phyloP scores from a whole-genome alignment of 2,329 filamentous ascomycete genomes.

The Capronia epimyces region DNA sequence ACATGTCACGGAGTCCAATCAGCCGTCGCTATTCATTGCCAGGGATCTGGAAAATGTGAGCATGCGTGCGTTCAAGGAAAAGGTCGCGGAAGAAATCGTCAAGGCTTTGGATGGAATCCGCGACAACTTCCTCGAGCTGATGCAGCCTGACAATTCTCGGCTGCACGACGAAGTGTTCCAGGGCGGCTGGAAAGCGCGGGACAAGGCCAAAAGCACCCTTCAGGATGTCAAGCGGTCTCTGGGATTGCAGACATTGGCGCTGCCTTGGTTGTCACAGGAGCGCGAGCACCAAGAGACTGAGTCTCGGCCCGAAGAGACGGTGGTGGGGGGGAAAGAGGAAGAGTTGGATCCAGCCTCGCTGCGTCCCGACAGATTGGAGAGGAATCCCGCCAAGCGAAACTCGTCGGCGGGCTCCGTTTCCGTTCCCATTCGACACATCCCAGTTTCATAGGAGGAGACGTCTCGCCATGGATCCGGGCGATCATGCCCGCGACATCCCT shows the following conservation, averaged over 20 bases:
- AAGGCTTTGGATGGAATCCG: slow-evolving; percentile 39
- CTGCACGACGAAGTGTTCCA: slow-evolving; percentile 14
- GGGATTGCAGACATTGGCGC: slow-evolving; percentile 7
- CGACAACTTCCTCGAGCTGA: slow-evolving; percentile 20
- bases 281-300: background rate
- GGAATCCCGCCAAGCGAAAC: background rate
- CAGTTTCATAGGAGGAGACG: background rate
- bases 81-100: slow-evolving; percentile 56
- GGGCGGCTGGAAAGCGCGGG: slow-evolving; percentile 16
- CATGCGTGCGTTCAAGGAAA: slow-evolving; percentile 59
- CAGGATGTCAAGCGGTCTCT: slow-evolving; percentile 13
- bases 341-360: background rate
- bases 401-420: background rate
- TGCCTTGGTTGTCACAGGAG: background rate
- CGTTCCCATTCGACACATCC: background rate
- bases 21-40: slow-evolving; percentile 44
- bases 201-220: slow-evolving; percentile 17
- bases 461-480: background rate
- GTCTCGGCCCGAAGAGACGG: background rate
- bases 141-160: slow-evolving; percentile 10
- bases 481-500: background rate
- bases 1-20: slow-evolving; percentile 52
- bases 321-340: background rate
- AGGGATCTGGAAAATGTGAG: slow-evolving; percentile 41
- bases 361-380: background rate